phyloP scores from a whole-genome alignment of 208 protist genomes.

The Polymyxa betae region DNA sequence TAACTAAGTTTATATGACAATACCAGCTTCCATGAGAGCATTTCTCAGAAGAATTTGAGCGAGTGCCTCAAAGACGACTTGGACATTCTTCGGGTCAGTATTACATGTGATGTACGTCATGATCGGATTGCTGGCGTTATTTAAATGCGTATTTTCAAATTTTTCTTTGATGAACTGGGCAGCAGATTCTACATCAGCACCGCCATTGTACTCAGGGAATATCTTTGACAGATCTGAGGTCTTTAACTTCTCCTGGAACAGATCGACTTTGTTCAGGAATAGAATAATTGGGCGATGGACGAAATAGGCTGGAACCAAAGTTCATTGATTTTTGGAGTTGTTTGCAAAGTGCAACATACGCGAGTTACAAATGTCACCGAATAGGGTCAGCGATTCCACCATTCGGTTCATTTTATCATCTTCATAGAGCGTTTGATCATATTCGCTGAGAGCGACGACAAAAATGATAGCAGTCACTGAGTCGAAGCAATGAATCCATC shows the following conservation, averaged over 20 bases:
- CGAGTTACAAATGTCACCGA: constrained; percentile 72
- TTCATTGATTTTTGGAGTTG: neutral
- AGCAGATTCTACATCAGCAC: neutral
- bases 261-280: constrained; percentile 81
- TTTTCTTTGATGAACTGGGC: neutral
- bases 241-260: constrained; percentile 78
- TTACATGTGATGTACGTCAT: neutral
- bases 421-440: constrained; percentile 79
- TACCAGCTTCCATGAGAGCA: too few species aligned
- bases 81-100: constrained; percentile 18
- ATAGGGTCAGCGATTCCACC: constrained; percentile 74
- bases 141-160: neutral
- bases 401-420: constrained; percentile 75
- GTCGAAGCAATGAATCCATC: constrained; percentile 82
- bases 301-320: constrained; percentile 70
- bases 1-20: too few species aligned
- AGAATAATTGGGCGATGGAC: constrained; percentile 75
- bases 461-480: constrained; percentile 79
- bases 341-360: neutral
- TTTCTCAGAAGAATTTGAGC: constrained; percentile 14
- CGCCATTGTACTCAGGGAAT: constrained; percentile 35
- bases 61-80: constrained; percentile 21
- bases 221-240: constrained; percentile 60
- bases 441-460: constrained; percentile 71
- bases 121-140: neutral